phyloP scores from a whole-genome alignment of 192 early-diverging fungal genomes.

The Coemansia sp. region DNA sequence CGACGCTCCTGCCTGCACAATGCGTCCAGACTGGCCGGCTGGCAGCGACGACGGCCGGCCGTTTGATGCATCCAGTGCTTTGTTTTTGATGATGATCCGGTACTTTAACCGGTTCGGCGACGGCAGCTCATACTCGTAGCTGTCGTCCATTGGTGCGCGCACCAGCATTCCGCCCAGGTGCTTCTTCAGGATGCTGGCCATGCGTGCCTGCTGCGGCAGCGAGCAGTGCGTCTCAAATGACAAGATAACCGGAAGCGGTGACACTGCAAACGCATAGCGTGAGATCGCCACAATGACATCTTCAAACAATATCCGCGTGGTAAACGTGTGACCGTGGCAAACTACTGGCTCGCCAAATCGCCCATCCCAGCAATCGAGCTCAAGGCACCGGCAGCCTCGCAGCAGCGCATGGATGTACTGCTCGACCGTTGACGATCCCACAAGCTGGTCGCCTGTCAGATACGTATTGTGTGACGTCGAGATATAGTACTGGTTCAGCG shows the following conservation, averaged over 20 bases:
- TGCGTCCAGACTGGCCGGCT: background rate
- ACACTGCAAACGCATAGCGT: constrained; percentile 82
- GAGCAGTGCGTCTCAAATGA: constrained; percentile 84
- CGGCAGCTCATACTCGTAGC: constrained; percentile 55
- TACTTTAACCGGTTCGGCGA: constrained; percentile 69
- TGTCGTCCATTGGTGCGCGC: constrained; percentile 33
- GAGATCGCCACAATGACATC: constrained; percentile 82
- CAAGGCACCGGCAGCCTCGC: constrained; percentile 86
- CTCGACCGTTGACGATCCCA: constrained; percentile 76
- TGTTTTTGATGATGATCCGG: constrained; percentile 77
- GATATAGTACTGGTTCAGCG: constrained; percentile 79
- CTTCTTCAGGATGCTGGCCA: constrained; percentile 70
- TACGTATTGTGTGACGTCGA: constrained; percentile 92
- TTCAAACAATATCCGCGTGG: constrained; percentile 74
- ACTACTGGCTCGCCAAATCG: constrained; percentile 73
- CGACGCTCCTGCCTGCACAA: constrained; percentile 6
- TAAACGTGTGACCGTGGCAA: constrained; percentile 82
- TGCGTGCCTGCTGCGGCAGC: constrained; percentile 67
- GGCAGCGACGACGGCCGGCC: constrained; percentile 23
- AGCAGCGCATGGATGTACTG: constrained; percentile 85
- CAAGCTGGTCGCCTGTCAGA: constrained; percentile 79
- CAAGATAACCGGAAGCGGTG: constrained; percentile 80
- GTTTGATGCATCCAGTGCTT: constrained; percentile 33
- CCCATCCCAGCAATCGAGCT: constrained; percentile 91
- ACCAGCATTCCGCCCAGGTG: constrained; percentile 71